These are phyloP conservation scores for Neurospora terricola DNA, from an alignment of 495 filamentous ascomycete genomes.

Conservation along the genomic window DNA sequence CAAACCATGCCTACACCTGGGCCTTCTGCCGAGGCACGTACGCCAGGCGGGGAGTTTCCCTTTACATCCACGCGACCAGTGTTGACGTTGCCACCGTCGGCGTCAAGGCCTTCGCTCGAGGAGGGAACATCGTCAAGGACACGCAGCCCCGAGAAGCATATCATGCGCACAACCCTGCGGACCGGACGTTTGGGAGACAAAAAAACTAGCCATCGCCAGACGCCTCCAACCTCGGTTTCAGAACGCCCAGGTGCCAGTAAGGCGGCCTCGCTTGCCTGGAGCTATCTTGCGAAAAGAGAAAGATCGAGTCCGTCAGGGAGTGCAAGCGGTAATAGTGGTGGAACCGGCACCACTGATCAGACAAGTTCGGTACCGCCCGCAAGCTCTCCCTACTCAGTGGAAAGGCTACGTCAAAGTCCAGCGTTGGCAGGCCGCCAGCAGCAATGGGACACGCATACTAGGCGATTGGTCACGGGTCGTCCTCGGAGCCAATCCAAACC, in stretches of 20 bases:
- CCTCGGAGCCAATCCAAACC: constrained; percentile 14
- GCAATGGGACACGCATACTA: constrained; percentile 37
- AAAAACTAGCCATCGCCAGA: constrained; percentile 37
- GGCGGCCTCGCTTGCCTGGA: constrained; percentile 85
- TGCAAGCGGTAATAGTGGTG: background rate
- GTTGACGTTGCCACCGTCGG: background rate
- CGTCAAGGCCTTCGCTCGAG: constrained; percentile 15
- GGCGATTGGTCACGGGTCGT: constrained; percentile 26
- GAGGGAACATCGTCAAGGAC: constrained; percentile 45
- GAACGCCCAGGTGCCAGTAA: constrained; percentile 57
- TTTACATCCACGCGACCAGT: background rate
- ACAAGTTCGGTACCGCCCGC: constrained; percentile 7
- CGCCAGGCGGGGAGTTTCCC: background rate
- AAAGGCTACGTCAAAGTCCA: constrained; percentile 17
- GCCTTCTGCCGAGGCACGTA: constrained; percentile 10
- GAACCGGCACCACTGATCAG: background rate
- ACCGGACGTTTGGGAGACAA: constrained; percentile 50
- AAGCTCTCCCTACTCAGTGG: constrained; percentile 11
- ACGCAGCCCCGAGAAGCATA: constrained; percentile 73
- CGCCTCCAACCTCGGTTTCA: constrained; percentile 11
- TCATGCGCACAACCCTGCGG: constrained; percentile 77
- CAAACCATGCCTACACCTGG: constrained; percentile 11
- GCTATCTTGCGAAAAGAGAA: constrained; percentile 27
- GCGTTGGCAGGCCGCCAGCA: constrained; percentile 11
- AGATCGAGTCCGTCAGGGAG: constrained; percentile 3